Evolutionary conservation across 2,329 filamentous ascomycete species (phyloP), one percentile per base, ranked within the genome.

Genomic region (Calonectria montana): DNA sequence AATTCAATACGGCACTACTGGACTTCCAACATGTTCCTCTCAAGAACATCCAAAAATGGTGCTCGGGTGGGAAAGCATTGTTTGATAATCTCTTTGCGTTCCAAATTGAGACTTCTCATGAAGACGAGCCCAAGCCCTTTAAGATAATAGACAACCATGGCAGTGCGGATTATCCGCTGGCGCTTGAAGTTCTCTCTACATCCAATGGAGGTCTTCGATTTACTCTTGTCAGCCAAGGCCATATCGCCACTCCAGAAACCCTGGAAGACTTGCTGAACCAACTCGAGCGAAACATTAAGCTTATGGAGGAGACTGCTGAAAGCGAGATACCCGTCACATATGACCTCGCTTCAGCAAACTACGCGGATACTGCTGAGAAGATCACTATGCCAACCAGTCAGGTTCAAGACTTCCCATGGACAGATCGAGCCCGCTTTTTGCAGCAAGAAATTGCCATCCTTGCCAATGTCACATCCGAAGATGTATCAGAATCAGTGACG

Each of bases 1-100:
- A 90, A 0, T 95, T 93, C 80, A 94, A 94, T 79, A 88, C 91
- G 1, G 85, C 88, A 0, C 88, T 90, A 13, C 85, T 97, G 23
- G 87, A 91, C 0, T 96, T 93, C 75, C 95, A 97, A 73, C 83
- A 85, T 53, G 94, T 94, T 0, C 88, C 96, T 0, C 86, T 98
- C 12, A 90, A 95, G 25, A 90, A 94, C 55, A 92, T 98, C 39
- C 91, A 94, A 78, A 97, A 94, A 81, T 97, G 94, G 92, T 92
- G 91, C 75, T 87, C 89, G 0, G 85, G 86, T 5, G 88, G 88
- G 4, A 84, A 89, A 48, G 86, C 89, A 0, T 83, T 96, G 2
- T 98, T 98, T 79, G 93, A 97, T 71, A 92, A 88, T 0, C 85
- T 98, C 1, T 97, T 98, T 76, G 93, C 95, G 0, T 98, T 96